A percentile compares a stretch with the other conserved stretches of the same genome.
These are phyloP conservation scores for Salix suchowensis DNA, from an alignment of 345 rosid species.

Conservation along the genomic window DNA sequence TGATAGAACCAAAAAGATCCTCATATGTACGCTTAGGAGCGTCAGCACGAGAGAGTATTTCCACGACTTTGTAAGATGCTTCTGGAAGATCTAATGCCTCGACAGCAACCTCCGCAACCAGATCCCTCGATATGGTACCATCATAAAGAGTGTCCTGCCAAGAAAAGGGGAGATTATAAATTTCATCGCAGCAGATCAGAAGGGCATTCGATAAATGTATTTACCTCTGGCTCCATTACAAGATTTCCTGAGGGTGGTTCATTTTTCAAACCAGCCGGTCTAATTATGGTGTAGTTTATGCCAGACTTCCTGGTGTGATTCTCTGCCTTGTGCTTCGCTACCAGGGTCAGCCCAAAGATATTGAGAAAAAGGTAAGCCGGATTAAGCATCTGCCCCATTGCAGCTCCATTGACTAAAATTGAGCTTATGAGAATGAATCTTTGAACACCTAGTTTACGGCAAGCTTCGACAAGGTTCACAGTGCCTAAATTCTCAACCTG, in stretches of 20 bases:
- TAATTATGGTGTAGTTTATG: conserved; percentile 70
- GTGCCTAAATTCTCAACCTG: conserved; percentile 88
- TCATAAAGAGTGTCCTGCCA: conserved; percentile 67
- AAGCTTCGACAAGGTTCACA: conserved; percentile 79
- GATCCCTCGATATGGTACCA: conserved; percentile 79
- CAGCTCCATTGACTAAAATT: conserved; percentile 88
- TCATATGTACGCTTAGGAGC: conserved; percentile 56
- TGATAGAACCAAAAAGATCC: conserved; percentile 70
- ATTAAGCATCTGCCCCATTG: conserved; percentile 88
- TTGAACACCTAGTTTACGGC: conserved; percentile 56
- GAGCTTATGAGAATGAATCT: conserved; percentile 81
- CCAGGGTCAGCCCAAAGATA: conserved; percentile 69
- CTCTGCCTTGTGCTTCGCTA: conserved; percentile 96
- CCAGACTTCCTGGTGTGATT: conserved; percentile 64
- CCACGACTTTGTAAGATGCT: conserved; percentile 71
- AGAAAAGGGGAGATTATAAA: not conserved
- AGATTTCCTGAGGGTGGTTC: conserved; percentile 77
- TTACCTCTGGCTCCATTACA: conserved; percentile 86
- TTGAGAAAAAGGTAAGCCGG: conserved; percentile 87
- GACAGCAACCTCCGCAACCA: conserved; percentile 78
- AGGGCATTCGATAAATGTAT: not conserved
- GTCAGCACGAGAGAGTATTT: conserved; percentile 63
- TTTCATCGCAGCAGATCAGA: not conserved
- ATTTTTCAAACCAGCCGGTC: conserved; percentile 80
- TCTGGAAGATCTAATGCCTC: conserved; percentile 62